Percentiles rank a stretch among this genome's conserved stretches.
These are phyloP conservation scores for Gossypium aridum DNA, from an alignment of 441 rosid species.

Conservation along the genomic window DNA sequence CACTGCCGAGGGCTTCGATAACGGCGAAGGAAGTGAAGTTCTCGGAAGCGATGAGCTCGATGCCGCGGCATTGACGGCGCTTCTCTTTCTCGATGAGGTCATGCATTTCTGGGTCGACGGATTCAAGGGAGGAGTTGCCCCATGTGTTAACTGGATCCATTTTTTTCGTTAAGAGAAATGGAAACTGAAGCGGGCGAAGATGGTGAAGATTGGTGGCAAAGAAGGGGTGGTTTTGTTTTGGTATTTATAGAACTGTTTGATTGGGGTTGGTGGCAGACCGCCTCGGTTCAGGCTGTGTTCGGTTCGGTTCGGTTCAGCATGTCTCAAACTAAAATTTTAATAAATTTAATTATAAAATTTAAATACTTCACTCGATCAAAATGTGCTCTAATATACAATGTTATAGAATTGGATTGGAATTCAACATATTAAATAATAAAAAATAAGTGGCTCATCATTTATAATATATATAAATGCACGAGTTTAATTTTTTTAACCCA, in stretches of 20 bases:
- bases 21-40: slow-evolving; percentile 99
- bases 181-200: neutral
- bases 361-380: too few relatives aligned
- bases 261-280: neutral
- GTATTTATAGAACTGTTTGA: neutral
- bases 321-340: too few relatives aligned
- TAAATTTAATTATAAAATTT: too few relatives aligned
- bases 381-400: too few relatives aligned
- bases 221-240: neutral
- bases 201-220: neutral
- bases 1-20: slow-evolving; percentile 92
- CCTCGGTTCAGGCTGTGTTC: too few relatives aligned
- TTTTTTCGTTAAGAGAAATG: neutral
- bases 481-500: too few relatives aligned
- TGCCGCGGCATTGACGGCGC: slow-evolving; percentile 89
- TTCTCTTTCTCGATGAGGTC: slow-evolving; percentile 97
- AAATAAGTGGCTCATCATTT: too few relatives aligned
- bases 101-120: slow-evolving; percentile 79
- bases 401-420: too few relatives aligned
- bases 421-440: too few relatives aligned
- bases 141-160: slow-evolving; percentile 80
- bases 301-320: too few relatives aligned
- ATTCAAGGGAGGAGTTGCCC: slow-evolving; percentile 61
- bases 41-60: slow-evolving; percentile 97
- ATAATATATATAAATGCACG: too few relatives aligned